Evolutionary conservation across 106 monocot genomes (phyloP).

Genomic region (Agapanthus africanus): DNA sequence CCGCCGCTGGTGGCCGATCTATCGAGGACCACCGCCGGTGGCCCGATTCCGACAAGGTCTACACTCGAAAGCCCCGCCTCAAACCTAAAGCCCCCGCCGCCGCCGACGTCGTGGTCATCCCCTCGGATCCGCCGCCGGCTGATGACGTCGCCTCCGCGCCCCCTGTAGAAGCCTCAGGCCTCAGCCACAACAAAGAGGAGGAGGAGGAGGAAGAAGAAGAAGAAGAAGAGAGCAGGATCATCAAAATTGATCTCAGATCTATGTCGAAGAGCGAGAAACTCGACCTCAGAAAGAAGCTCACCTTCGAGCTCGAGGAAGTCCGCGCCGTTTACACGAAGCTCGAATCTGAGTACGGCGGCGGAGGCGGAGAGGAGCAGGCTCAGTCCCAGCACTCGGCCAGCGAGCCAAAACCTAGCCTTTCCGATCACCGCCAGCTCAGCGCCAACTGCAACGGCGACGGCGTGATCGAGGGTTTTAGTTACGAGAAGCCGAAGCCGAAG

Average conservation of each 20-base stretch:
- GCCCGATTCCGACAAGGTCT: slow-evolving; percentile 49
- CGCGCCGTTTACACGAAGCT: slow-evolving; percentile 34
- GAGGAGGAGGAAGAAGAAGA: too few relatives aligned
- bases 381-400: slow-evolving; percentile 53
- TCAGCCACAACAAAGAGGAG: slow-evolving; percentile 11
- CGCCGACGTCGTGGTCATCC: not conserved
- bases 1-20: slow-evolving; percentile 10
- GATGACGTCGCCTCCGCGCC: not conserved
- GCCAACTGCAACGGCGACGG: not conserved
- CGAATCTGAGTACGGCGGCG: slow-evolving; percentile 28
- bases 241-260: slow-evolving; percentile 17
- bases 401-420: slow-evolving; percentile 24
- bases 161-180: slow-evolving; percentile 24
- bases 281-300: slow-evolving; percentile 32
- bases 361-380: slow-evolving; percentile 18
- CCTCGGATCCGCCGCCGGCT: not conserved
- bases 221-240: not conserved
- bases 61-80: slow-evolving; percentile 43
- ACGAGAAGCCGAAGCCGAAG: not conserved
- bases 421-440: not conserved
- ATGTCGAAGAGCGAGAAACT: slow-evolving; percentile 26
- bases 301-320: slow-evolving; percentile 47
- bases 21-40: slow-evolving; percentile 38
- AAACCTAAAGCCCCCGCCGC: slow-evolving; percentile 13
- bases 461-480: not conserved